These are phyloP conservation scores for Phytomonas sp. DNA, from an alignment of 208 protist genomes.

Conservation along the genomic window DNA sequence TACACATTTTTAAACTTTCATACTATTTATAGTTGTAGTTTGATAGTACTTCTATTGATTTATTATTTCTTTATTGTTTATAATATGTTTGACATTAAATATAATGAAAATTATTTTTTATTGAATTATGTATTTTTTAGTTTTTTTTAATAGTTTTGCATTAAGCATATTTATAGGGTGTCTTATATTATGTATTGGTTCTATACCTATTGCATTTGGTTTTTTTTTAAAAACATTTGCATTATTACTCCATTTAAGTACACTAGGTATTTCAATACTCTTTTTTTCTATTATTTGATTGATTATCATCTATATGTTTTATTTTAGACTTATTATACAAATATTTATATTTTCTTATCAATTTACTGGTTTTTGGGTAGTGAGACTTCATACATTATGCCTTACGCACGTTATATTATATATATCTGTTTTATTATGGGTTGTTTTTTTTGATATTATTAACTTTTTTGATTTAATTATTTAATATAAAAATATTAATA, in stretches of 20 bases:
- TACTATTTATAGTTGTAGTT: constrained; percentile 74
- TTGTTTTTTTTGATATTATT: constrained; percentile 85
- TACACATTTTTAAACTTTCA: constrained; percentile 88
- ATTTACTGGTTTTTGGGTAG: constrained; percentile 80
- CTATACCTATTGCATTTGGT: constrained; percentile 79
- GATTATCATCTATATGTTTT: constrained; percentile 86
- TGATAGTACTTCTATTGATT: constrained; percentile 59
- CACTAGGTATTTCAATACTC: constrained; percentile 59
- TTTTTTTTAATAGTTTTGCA: constrained; percentile 81
- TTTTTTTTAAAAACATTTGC: constrained; percentile 87
- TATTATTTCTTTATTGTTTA: constrained; percentile 87
- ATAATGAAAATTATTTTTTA: constrained; percentile 88
- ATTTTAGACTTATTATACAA: constrained; percentile 81
- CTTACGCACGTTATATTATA: constrained; percentile 40
- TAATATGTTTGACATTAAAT: constrained; percentile 86
- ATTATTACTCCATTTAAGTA: constrained; percentile 67
- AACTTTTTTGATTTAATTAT: constrained; percentile 86
- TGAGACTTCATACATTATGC: constrained; percentile 36
- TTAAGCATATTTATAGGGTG: constrained; percentile 59
- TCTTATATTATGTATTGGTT: constrained; percentile 76
- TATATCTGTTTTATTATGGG: constrained; percentile 38
- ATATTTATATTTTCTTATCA: constrained; percentile 88
- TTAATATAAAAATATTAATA: constrained; percentile 54
- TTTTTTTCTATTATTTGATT: constrained; percentile 78
- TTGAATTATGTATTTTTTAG: constrained; percentile 88